phyloP scores from a whole-genome alignment of 2,329 filamentous ascomycete species.

The Leptosphaerulina australis region DNA sequence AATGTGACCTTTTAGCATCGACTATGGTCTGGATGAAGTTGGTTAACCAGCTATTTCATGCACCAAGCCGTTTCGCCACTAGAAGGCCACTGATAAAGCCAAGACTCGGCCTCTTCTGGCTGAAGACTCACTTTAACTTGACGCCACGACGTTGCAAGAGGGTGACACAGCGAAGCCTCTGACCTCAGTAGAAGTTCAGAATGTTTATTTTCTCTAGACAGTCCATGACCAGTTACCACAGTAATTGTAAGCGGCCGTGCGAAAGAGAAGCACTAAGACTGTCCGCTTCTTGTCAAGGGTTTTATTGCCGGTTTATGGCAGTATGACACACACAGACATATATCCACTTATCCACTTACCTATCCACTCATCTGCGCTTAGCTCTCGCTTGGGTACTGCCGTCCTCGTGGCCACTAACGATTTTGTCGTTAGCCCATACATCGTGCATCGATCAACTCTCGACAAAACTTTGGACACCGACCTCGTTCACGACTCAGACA shows the following conservation, averaged over 20 bases:
- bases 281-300: background rate
- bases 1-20: constrained; percentile 15
- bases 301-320: background rate
- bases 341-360: too few species aligned
- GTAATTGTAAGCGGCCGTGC: background rate
- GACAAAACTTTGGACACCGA: background rate
- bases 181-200: constrained; percentile 1
- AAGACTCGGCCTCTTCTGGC: background rate
- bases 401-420: background rate
- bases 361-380: too few species aligned
- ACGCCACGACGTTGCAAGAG: constrained; percentile 1
- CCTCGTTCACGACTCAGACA: constrained; percentile 7
- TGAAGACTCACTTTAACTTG: background rate
- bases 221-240: too few species aligned
- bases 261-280: background rate
- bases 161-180: background rate
- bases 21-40: constrained; percentile 8
- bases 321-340: too few species aligned
- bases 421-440: constrained; percentile 11
- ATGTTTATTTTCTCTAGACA: too few species aligned
- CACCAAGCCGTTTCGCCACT: constrained; percentile 5
- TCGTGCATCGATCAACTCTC: background rate
- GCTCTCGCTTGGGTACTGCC: constrained; percentile 5
- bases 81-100: background rate
- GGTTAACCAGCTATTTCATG: constrained; percentile 4